Base-by-base conservation (phyloP, 495 filamentous ascomycete genomes). In the Xylaria sp. region DNA sequence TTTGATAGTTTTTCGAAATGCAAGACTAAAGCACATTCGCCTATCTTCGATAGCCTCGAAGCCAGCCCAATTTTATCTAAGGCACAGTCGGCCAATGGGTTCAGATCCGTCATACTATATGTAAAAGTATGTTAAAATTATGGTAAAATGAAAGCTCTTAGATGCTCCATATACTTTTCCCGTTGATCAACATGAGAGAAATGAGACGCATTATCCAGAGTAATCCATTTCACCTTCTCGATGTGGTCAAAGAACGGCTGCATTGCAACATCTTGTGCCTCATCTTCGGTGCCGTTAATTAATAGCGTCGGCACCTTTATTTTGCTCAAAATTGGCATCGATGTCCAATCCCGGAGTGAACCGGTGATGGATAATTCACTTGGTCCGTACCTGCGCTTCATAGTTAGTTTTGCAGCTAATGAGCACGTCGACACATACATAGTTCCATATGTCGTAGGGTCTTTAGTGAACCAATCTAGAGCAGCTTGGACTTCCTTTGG, bases 211-310 rank as follows among this genome's bases (percentile, higher is more conserved):
- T 81, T 72, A 7, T 78, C 78, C 21, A 86, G 75, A 6, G 72
- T 78, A 11, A 86, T 73, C 86, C 85, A 88, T 62, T 81, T 85
- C 15, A 82, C 83, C 26, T 83, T 83, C 12, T 71, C 29, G 33
- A 84, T 84, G 6, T 75, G 64, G 7, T 80, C 58, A 61, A 87
- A 87, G 74, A 82, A 88, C 0, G 85, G 82, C 61, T 74, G 73
- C 44, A 83, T 76, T 5, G 77, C 75, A 1, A 78, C 75, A 68
- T 88, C 86, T 61, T 83, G 80, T 2, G 82, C 82, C 65, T 85
- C 82, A 58, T 89, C 87, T 48, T 85, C 81, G 0, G 77, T 70
- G 3, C 86, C 87, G 65, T 89, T 88, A 31, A 85, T 79, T 2
- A 89, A 71, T 8, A 88, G 75, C 7, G 82, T 84, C 1, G 77